Evolutionary conservation across 2,329 filamentous ascomycete species (phyloP).

Genomic region (Talaromyces sp.): DNA sequence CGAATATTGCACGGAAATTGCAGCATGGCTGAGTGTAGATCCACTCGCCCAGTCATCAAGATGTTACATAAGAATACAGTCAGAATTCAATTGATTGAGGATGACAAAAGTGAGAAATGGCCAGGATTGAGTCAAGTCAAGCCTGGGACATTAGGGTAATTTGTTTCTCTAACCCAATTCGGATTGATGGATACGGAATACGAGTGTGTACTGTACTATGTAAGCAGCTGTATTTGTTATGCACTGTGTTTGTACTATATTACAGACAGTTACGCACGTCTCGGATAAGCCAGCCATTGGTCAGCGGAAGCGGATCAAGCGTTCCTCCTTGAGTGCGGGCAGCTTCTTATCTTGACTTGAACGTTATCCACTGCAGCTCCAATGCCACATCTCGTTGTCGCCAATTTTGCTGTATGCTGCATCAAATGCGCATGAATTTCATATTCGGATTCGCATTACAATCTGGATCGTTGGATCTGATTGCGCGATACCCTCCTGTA

Average conservation of each 20-base stretch:
- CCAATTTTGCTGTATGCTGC: background rate
- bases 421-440: background rate
- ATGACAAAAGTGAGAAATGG: background rate
- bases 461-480: too few relatives aligned
- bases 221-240: background rate
- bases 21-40: conserved; percentile 9
- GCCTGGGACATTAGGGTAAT: background rate
- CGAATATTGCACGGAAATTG: conserved; percentile 11
- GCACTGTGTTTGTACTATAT: background rate
- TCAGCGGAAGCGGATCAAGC: conserved; percentile 2
- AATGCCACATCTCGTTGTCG: background rate
- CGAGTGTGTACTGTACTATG: background rate
- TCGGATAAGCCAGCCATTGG: background rate
- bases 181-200: background rate
- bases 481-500: background rate
- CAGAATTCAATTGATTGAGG: background rate
- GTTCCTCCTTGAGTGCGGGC: background rate
- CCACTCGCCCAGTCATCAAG: conserved; percentile 2
- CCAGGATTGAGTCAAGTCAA: background rate
- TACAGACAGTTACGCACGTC: background rate
- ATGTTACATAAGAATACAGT: conserved; percentile 4
- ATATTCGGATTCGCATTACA: background rate
- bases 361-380: background rate
- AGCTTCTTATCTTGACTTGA: background rate
- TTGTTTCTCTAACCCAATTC: background rate